phyloP scores from a whole-genome alignment of 108 stramenopile species.

The Nitzschia putrida region DNA sequence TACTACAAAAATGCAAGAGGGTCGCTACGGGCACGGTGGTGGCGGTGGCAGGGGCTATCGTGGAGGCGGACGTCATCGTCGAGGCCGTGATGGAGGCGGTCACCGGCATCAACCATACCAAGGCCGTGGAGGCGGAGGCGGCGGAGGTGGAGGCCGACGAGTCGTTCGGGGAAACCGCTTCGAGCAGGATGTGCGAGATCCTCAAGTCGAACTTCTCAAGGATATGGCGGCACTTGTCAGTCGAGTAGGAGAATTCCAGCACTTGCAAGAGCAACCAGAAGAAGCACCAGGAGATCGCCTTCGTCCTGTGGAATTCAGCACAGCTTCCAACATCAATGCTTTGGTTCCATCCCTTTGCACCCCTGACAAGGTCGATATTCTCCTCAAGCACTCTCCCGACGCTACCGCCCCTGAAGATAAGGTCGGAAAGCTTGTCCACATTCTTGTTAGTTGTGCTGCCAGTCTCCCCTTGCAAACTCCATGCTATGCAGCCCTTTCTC shows the following conservation, averaged over 20 bases:
- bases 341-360: conserved; percentile 63
- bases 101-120: conserved; percentile 44
- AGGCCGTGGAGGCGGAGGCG: conserved; percentile 27
- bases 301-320: conserved; percentile 31
- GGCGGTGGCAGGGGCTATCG: conserved; percentile 39
- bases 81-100: conserved; percentile 25
- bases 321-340: conserved; percentile 57
- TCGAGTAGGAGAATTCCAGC: conserved; percentile 72
- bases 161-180: conserved; percentile 63
- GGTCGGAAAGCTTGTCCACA: conserved; percentile 37
- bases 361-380: conserved; percentile 45
- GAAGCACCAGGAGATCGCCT: neutral
- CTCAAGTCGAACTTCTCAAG: conserved; percentile 49
- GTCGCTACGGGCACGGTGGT: conserved; percentile 20
- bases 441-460: conserved; percentile 64
- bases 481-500: conserved; percentile 73
- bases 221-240: conserved; percentile 74
- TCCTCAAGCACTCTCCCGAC: conserved; percentile 44
- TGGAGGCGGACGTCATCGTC: conserved; percentile 27
- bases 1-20: too few species aligned
- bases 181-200: conserved; percentile 47
- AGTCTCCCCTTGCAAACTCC: conserved; percentile 76
- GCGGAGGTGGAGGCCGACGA: conserved; percentile 42
- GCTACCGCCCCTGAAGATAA: conserved; percentile 39
- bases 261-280: conserved; percentile 16